phyloP scores from a whole-genome alignment of 768 basidiomycete genomes.

The Termitomyces bulborhizus region DNA sequence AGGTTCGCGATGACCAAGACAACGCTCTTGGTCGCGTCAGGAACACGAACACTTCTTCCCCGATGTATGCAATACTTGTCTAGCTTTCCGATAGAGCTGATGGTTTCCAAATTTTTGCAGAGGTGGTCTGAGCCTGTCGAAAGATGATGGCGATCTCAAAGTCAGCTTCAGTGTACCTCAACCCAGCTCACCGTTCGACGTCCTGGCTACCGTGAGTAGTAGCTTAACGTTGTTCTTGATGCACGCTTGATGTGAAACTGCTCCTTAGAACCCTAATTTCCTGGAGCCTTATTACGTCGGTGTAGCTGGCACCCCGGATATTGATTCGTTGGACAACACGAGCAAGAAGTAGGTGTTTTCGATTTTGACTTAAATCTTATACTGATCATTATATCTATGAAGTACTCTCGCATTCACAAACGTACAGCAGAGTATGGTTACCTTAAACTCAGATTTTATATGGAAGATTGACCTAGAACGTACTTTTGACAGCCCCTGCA shows the following conservation, averaged over 20 bases:
- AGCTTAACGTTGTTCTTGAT: not conserved
- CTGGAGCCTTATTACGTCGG: slow-evolving; percentile 33
- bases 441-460: not conserved
- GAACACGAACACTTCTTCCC: slow-evolving; percentile 20
- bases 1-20: slow-evolving; percentile 27
- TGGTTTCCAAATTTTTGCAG: slow-evolving; percentile 14
- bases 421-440: slow-evolving; percentile 27
- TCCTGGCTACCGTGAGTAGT: slow-evolving; percentile 31
- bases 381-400: not conserved
- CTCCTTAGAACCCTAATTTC: slow-evolving; percentile 31
- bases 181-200: slow-evolving; percentile 22
- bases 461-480: not conserved
- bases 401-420: slow-evolving; percentile 31
- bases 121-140: slow-evolving; percentile 27
- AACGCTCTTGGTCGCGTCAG: slow-evolving; percentile 27
- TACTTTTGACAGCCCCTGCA: slow-evolving; percentile 22
- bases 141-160: slow-evolving; percentile 23
- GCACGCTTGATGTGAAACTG: not conserved
- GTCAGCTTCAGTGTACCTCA: slow-evolving; percentile 24
- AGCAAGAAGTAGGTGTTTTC: slow-evolving; percentile 15
- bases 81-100: not conserved
- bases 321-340: slow-evolving; percentile 5
- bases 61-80: slow-evolving; percentile 16
- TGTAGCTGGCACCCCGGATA: slow-evolving; percentile 18
- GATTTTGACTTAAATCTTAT: not conserved